Evolutionary conservation across 768 basidiomycete genomes (phyloP).

Genomic region (Mrakia gelida): DNA sequence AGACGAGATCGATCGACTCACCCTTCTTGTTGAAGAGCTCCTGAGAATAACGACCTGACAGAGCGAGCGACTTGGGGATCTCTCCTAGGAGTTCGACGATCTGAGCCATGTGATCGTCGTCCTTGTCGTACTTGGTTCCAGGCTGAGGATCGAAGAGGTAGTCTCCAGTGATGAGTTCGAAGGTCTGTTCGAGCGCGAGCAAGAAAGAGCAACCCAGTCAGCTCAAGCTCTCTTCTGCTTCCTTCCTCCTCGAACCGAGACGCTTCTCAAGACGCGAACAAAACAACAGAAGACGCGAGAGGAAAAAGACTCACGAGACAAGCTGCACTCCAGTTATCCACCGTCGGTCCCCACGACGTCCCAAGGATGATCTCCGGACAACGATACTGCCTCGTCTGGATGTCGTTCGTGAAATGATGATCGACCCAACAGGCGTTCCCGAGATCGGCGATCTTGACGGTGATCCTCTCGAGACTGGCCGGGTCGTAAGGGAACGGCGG

Average conservation of each 20-base stretch:
- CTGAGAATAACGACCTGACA: conserved; percentile 84
- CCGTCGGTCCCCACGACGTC: conserved; percentile 90
- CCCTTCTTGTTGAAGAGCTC: conserved; percentile 98
- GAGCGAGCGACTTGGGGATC: conserved; percentile 72
- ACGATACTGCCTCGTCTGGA: conserved; percentile 90
- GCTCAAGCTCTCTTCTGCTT: neutral
- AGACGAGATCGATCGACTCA: conserved; percentile 43
- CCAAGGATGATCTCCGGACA: conserved; percentile 97
- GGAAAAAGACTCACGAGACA: conserved; percentile 60
- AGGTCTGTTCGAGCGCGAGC: conserved; percentile 55
- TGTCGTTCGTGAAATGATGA: conserved; percentile 91
- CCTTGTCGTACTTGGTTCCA: conserved; percentile 90
- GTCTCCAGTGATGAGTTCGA: conserved; percentile 88
- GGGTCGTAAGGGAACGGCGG: conserved; percentile 40
- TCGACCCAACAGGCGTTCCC: conserved; percentile 91
- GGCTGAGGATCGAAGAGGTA: conserved; percentile 97
- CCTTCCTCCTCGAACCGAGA: neutral
- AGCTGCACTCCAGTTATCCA: conserved; percentile 94
- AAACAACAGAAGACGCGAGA: neutral
- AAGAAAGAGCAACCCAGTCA: neutral
- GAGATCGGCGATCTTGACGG: conserved; percentile 97
- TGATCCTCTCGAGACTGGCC: conserved; percentile 62
- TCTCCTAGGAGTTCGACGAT: conserved; percentile 95
- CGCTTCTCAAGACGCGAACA: neutral
- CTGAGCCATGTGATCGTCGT: conserved; percentile 97